Evolutionary conservation across 2,329 filamentous ascomycete genomes (phyloP), one percentile per base, ranked within the genome.

Genomic region (Penicillium sp.): DNA sequence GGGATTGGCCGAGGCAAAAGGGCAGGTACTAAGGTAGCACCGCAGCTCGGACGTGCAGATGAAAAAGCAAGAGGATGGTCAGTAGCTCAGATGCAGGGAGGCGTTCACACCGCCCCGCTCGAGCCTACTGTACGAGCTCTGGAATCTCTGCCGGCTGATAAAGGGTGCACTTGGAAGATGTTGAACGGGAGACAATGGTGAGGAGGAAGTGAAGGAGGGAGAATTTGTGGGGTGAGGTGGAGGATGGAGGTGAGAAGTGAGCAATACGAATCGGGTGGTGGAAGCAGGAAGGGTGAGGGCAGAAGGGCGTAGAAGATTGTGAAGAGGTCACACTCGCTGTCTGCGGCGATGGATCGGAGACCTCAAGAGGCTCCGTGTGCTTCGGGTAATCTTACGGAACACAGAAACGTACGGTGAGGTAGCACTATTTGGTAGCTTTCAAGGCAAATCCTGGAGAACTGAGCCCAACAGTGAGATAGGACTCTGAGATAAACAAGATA

Each of bases 1-100:
- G 56, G 53, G 57, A 60, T 60, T 60, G 57, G 57, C 50, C 56
- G 53, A 55, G 55, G 50, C 46, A 53, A 40, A 32, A 46, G 51
- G 44, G 43, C 41, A 54, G 50, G 57, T 59, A 52, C 53, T 54
- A 58, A 54, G 50, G 57, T 59, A 52, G 54, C 56, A 58, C 57
- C 41, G 50, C 55, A 59, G 56, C 46, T 55, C 51, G 52, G 48
- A 54, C 40, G 53, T 59, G 56, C 55, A 59, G 50, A 49, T 44
- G 45, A 55, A 58, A 59, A 59, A 55, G 57, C 54, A 60, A 55
- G 43, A 37, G 51, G 48, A 43, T 43, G 24, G 50, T 32, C 43
- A 57, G 53, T 50, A 52, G 35, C 49, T 47, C 27, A 33, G 48
- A 46, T 46, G 44, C 45, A 47, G 42, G 36, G 34, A 46, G 48